These are phyloP conservation scores for Aureobasidium sp. DNA, from an alignment of 2,329 filamentous ascomycete genomes.

Conservation along the genomic window DNA sequence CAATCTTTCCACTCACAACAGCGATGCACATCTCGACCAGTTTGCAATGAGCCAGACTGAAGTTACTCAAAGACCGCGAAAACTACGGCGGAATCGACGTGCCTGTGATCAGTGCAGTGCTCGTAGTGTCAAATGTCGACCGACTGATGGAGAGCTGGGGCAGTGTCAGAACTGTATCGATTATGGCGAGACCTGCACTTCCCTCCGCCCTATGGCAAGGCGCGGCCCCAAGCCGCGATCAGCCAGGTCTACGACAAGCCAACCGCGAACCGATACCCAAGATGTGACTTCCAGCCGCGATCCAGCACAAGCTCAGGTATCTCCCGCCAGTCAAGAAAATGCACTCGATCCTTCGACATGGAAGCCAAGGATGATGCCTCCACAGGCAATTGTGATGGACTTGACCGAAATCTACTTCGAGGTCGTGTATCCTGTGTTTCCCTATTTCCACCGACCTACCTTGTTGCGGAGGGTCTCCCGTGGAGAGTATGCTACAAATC, in stretches of 20 bases:
- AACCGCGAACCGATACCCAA: not conserved
- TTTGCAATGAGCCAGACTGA: not conserved
- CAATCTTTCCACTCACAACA: not conserved
- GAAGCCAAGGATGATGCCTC: slow-evolving; percentile 17
- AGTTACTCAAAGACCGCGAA: not conserved
- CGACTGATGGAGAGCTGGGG: slow-evolving; percentile 37
- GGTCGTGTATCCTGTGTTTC: slow-evolving; percentile 46
- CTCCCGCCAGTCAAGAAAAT: not conserved
- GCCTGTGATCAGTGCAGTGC: slow-evolving; percentile 41
- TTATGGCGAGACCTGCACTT: slow-evolving; percentile 44
- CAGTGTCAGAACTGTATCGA: slow-evolving; percentile 46
- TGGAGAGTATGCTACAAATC: slow-evolving; percentile 34
- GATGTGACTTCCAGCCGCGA: not conserved
- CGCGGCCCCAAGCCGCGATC: slow-evolving; percentile 26
- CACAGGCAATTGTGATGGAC: slow-evolving; percentile 33
- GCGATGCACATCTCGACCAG: not conserved
- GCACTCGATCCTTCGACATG: slow-evolving; percentile 20
- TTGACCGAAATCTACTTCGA: slow-evolving; percentile 45
- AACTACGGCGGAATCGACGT: slow-evolving; percentile 18
- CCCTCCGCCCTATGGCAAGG: slow-evolving; percentile 33
- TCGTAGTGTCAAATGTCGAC: slow-evolving; percentile 37
- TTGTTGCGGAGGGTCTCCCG: slow-evolving; percentile 33
- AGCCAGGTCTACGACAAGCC: not conserved
- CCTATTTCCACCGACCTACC: slow-evolving; percentile 41
- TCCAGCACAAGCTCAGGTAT: not conserved